Percentiles rank a stretch among this genome's conserved stretches.
phyloP scores from a whole-genome alignment of 1,284 basidiomycete genomes.

The Trametes versicolor region DNA sequence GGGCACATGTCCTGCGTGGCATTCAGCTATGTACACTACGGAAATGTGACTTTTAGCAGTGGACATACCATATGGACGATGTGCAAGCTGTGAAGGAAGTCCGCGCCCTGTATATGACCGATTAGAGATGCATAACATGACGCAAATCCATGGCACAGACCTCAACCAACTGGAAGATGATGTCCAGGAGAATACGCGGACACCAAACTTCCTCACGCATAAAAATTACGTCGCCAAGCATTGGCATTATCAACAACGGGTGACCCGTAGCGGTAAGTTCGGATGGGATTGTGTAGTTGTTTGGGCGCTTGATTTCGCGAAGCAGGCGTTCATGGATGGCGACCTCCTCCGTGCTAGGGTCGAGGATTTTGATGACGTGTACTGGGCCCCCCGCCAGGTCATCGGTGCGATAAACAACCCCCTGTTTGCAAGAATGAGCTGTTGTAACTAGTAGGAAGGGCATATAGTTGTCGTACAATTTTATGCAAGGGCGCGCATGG shows the following conservation, averaged over 20 bases:
- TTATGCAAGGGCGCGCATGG: neutral
- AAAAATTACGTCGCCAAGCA: no score
- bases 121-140: neutral
- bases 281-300: neutral
- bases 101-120: neutral
- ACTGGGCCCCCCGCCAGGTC: neutral
- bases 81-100: neutral
- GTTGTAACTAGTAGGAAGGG: no score
- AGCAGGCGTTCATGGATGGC: neutral
- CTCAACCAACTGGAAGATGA: neutral
- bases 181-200: neutral
- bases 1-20: neutral
- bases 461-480: neutral
- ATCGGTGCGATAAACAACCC: neutral
- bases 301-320: neutral
- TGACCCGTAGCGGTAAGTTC: neutral
- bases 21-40: neutral
- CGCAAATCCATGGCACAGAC: neutral
- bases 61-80: constrained; percentile 3
- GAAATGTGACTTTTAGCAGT: neutral
- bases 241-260: neutral
- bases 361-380: neutral
- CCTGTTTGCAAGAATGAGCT: neutral
- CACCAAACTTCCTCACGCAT: no score
- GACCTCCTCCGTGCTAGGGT: neutral